Base-by-base conservation (phyloP, 345 rosid species). In the Anastatica hierochuntica region DNA sequence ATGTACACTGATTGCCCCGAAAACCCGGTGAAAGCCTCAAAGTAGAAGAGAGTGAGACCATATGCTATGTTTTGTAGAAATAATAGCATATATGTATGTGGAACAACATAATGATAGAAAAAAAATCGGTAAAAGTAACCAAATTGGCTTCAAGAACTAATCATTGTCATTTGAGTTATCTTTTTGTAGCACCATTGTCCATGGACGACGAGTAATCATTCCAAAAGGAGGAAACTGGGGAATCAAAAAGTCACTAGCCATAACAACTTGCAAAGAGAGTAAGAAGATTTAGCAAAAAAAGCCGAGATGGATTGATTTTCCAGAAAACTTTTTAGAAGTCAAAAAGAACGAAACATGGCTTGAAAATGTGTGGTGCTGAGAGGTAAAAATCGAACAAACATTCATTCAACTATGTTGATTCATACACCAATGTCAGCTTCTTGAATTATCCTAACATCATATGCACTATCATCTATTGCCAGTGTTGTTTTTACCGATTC, bases 171-270 rank as follows among this genome's bases (percentile, higher is more conserved):
- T 67, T 85, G 92, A 67, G 98, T 83, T 51, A 92, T 88, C 58
- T 96, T 77, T 80, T 85, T 83, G 77, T 92, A 92, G 72, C 98
- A 90, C 98, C 98, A 90, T 71, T 90, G 98, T 56, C 98, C 98
- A 66, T 90, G 98, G 53, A 90, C 96, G 11, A 90, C 96, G 18
- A 90, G 77, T 56, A 90, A 88, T 61, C 96, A 81, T 77, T 90
- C 96, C 74, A 90, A 69, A 64, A 82, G 88, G 38, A 88, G 94
- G 55, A 90, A n/a, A 90, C 69, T 90, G 98, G 14, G 95, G 87
- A 47, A 90, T 77, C 4, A 96, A 77, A 73, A 92, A 87, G 66
- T 92, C 98, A 67, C 98, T 92, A 43, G 98, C 95, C 98, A 92
- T 92, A 53, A 92, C 98, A 62, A 97, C 98, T 97, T 94, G 77